Evolutionary conservation across 306 rosid genomes (phyloP), one percentile per base, ranked within the genome.

Genomic region (Cicer bijugum): DNA sequence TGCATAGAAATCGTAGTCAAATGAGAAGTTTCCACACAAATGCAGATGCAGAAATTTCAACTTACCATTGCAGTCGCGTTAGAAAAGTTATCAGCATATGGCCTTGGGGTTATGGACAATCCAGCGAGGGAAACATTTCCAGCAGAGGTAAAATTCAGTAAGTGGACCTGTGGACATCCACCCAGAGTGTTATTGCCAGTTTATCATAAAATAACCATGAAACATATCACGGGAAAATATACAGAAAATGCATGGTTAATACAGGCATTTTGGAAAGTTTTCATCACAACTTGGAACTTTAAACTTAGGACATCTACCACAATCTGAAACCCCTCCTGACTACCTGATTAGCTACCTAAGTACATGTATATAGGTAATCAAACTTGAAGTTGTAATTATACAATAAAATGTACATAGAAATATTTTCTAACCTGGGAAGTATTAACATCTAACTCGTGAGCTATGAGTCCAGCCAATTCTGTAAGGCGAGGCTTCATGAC

Each of bases 401-500:
- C 33, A 12, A 65, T 14, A 74, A 67, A 40, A 51, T 42, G 28
- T 35, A 10, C 61, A 47, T 7, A 8, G 67, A 63, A 81, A 35
- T 51, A 12, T 40, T 78, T 70, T 82, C 92, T 71, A 68, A 95
- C 97, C 99, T 91, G 99, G 78, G 97, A 88, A 81, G 83, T 48
- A 53, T 87, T 82, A 82, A 91, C 80, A 71, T 85, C 80, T 79
- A 95, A 80, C 80, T 71, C 90, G 14, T 83, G 86, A 81, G 99
- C 96, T 59, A 95, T 86, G 86, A 79, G 84, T 80, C 80, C 84
- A 59, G 86, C 75, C 77, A 95, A 86, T 70, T 87, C 89, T 62
- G 80, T 56, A 67, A 86, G 75, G 80, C 67, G 96, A 81, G 96
- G 93, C 90, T 85, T 76, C 85, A 95, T 58, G 55, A 88, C 88